Evolutionary conservation across 2,329 filamentous ascomycete genomes (phyloP).

Genomic region (Paecilomyces dactylethromorphus): DNA sequence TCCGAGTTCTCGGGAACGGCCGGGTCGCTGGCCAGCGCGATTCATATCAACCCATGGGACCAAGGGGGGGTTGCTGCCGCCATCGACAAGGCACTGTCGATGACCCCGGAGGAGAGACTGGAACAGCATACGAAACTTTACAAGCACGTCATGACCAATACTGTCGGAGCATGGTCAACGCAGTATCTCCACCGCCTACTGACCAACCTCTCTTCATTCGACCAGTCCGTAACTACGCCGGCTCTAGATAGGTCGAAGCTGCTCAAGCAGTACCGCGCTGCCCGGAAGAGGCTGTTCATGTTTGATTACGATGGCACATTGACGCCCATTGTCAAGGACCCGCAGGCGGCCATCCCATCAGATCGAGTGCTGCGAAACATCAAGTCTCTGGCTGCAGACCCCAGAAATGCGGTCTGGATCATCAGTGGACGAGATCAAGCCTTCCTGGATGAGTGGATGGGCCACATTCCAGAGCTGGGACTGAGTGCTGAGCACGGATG

Average conservation of each 20-base stretch:
- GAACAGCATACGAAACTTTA: slow-evolving; percentile 70
- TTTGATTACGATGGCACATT: slow-evolving; percentile 98
- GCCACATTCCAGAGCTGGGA: slow-evolving; percentile 83
- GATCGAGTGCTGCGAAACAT: slow-evolving; percentile 74
- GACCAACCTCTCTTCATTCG: slow-evolving; percentile 70
- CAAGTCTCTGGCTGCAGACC: slow-evolving; percentile 70
- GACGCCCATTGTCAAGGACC: slow-evolving; percentile 90
- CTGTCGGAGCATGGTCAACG: slow-evolving; percentile 78
- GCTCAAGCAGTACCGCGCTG: slow-evolving; percentile 65
- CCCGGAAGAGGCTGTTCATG: slow-evolving; percentile 84
- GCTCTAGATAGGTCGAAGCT: slow-evolving; percentile 69
- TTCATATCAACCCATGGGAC: slow-evolving; percentile 97
- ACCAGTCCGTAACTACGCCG: slow-evolving; percentile 70
- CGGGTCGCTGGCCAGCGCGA: slow-evolving; percentile 73
- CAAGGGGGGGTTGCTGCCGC: slow-evolving; percentile 74
- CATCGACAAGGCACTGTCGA: slow-evolving; percentile 74
- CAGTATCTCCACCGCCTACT: slow-evolving; percentile 73
- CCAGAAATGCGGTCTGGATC: slow-evolving; percentile 90
- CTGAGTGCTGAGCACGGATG: slow-evolving; percentile 95
- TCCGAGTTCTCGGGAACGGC: slow-evolving; percentile 96
- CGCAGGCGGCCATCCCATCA: slow-evolving; percentile 80
- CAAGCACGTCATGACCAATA: slow-evolving; percentile 76
- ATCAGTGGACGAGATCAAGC: slow-evolving; percentile 91
- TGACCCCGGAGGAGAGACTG: slow-evolving; percentile 60
- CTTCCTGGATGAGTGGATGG: slow-evolving; percentile 84